Evolutionary conservation across 495 filamentous ascomycete species (phyloP).

Genomic region (Cercophora scortea): DNA sequence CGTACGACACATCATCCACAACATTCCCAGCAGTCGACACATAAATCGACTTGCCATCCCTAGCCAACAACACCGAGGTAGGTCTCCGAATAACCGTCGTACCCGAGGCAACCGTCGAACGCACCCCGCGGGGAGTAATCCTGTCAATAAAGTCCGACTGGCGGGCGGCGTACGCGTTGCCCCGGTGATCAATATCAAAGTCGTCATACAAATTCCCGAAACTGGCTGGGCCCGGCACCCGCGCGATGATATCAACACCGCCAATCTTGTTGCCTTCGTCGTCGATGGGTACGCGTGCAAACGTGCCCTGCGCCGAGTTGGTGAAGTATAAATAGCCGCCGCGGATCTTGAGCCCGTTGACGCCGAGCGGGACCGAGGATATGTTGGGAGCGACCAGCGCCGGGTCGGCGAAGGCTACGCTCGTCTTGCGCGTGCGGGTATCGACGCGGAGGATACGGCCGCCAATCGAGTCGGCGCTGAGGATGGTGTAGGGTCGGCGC

Average conservation of each 20-base stretch:
- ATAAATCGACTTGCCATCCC: neutral
- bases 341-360: conserved; percentile 28
- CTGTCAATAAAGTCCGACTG: conserved; percentile 17
- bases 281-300: conserved; percentile 23
- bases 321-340: conserved; percentile 31
- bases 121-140: conserved; percentile 7
- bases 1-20: too few species aligned
- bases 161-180: conserved; percentile 25
- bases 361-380: conserved; percentile 17
- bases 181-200: conserved; percentile 22
- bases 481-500: conserved; percentile 2
- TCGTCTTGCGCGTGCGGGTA: conserved; percentile 6
- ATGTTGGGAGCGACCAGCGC: neutral
- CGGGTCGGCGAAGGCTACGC: conserved; percentile 1
- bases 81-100: neutral
- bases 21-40: neutral
- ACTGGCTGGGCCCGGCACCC: neutral
- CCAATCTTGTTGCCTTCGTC: conserved; percentile 16
- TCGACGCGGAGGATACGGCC: conserved; percentile 25
- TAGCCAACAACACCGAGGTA: neutral
- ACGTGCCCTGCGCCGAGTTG: conserved; percentile 26
- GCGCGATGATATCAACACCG: conserved; percentile 1
- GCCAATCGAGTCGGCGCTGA: conserved; percentile 24
- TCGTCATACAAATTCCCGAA: conserved; percentile 17
- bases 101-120: neutral